Conservation (phyloP, 2,329 filamentous ascomycete genomes). For the Huntiella decipiens region DNA sequence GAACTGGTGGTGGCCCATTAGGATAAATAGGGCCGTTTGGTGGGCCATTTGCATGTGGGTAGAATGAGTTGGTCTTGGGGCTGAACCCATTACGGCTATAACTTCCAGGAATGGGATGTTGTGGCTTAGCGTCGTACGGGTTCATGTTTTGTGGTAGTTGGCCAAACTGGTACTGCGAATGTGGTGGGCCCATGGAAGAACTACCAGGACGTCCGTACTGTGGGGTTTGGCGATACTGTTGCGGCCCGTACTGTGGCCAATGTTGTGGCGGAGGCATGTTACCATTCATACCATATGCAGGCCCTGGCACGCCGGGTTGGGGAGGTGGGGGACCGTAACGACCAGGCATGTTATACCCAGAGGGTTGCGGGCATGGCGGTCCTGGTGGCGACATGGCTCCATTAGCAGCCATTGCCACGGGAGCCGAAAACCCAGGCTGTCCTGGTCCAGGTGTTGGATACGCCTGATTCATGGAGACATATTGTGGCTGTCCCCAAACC, state of each 20-base stretch:
- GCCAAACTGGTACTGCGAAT: constrained; percentile 53
- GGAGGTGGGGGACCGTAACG: neutral
- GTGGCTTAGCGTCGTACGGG: constrained; percentile 45
- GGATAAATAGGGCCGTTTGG: constrained; percentile 14
- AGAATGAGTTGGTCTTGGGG: constrained; percentile 81
- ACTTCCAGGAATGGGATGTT: constrained; percentile 65
- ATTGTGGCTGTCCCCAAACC: constrained; percentile 35
- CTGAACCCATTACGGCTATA: constrained; percentile 78
- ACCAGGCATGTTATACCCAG: neutral
- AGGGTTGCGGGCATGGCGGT: neutral
- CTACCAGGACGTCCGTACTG: constrained; percentile 14
- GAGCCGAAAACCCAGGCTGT: neutral
- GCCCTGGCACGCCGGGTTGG: neutral
- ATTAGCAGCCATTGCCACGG: neutral
- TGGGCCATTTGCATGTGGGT: constrained; percentile 33
- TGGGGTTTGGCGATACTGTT: constrained; percentile 13
- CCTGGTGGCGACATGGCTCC: neutral
- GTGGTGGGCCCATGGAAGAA: constrained; percentile 13
- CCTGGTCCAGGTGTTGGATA: constrained; percentile 1
- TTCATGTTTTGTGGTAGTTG: constrained; percentile 54
- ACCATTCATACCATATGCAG: neutral
- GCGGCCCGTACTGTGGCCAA: constrained; percentile 21
- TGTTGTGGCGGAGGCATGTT: constrained; percentile 15
- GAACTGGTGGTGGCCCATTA: neutral
- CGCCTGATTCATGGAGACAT: constrained; percentile 20